Evolutionary conservation across 805 yeast species (phyloP).

Genomic region (Hyphopichia homilentoma): DNA sequence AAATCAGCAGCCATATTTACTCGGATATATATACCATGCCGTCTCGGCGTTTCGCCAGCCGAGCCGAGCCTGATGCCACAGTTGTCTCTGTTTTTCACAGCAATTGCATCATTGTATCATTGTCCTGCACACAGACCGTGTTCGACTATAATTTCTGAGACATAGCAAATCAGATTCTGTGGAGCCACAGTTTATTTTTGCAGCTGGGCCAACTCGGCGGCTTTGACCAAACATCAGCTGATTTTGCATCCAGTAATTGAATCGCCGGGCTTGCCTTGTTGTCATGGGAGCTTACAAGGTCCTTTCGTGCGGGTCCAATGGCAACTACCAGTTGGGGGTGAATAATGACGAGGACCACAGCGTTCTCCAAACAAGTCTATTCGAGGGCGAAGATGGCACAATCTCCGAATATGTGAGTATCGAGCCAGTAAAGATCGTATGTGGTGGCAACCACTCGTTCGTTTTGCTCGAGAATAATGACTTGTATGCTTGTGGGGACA

Average conservation of each 20-base stretch:
- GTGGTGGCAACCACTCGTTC: slow-evolving; percentile 89
- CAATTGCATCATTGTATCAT: too few relatives aligned
- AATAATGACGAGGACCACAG: slow-evolving; percentile 45
- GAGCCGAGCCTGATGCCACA: too few relatives aligned
- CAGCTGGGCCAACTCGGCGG: too few relatives aligned
- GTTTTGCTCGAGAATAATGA: slow-evolving; percentile 52
- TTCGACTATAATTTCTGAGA: too few relatives aligned
- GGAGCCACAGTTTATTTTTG: too few relatives aligned
- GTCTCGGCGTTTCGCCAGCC: too few relatives aligned
- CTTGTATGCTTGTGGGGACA: slow-evolving; percentile 59
- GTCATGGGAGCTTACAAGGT: too few relatives aligned
- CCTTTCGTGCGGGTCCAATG: slow-evolving; percentile 80
- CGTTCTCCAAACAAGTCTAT: slow-evolving; percentile 13
- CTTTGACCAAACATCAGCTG: background rate
- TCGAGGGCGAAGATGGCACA: slow-evolving; percentile 7
- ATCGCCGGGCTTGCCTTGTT: slow-evolving; percentile 1
- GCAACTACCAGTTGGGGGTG: slow-evolving; percentile 69
- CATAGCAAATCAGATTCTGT: too few relatives aligned
- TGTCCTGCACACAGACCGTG: too few relatives aligned
- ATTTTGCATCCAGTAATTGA: background rate
- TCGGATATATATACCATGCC: too few relatives aligned
- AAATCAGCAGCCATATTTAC: too few relatives aligned
- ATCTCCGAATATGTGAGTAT: slow-evolving; percentile 7
- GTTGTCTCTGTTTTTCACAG: too few relatives aligned
- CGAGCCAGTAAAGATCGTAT: slow-evolving; percentile 45